Percentiles rank a stretch among this genome's conserved stretches.
phyloP scores from a whole-genome alignment of 139 green algal species.

The Chlorella sp. region DNA sequence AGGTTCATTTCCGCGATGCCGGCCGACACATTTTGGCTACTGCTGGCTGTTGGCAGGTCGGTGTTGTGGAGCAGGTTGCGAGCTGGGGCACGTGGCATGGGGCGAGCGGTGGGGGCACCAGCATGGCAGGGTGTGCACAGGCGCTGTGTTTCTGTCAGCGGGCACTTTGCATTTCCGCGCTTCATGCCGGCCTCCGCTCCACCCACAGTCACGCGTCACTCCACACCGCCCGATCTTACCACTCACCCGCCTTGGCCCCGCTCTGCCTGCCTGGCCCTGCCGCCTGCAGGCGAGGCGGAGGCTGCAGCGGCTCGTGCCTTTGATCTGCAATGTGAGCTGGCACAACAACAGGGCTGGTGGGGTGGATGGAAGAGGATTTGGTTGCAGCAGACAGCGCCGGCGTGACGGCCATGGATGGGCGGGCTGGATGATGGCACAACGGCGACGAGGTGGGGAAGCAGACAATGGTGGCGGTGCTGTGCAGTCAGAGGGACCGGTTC shows the following conservation, averaged over 20 bases:
- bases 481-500: conserved; percentile 86
- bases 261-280: no score
- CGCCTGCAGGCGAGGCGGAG: conserved; percentile 38
- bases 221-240: neutral
- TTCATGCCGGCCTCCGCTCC: no score
- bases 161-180: no score
- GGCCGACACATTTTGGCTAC: no score
- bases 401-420: neutral
- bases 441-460: conserved; percentile 33
- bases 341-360: conserved; percentile 58
- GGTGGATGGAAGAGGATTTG: conserved; percentile 74
- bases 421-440: neutral
- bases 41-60: no score
- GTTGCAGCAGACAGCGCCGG: conserved; percentile 41
- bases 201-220: neutral
- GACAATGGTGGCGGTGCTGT: conserved; percentile 84
- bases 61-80: no score
- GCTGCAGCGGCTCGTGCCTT: neutral
- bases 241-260: no score
- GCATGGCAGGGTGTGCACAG: no score
- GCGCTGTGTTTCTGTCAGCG: no score
- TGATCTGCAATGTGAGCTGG: conserved; percentile 60
- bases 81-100: no score
- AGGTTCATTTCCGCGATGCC: no score
- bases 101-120: no score